Conservation (phyloP, 768 basidiomycete species). For the Suillus luteus region DNA sequence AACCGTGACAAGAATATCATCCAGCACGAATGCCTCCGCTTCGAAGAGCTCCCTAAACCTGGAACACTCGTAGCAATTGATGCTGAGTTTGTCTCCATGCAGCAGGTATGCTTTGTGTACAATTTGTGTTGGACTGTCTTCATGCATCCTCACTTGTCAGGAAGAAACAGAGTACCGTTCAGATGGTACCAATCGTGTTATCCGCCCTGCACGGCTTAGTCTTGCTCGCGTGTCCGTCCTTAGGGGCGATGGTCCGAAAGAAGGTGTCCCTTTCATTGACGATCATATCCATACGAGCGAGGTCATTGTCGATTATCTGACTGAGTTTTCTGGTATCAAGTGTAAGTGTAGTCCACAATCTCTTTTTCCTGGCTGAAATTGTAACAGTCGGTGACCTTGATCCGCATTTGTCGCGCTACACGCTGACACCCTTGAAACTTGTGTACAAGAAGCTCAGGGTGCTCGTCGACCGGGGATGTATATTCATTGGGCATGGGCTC, state of each 20-base stretch:
- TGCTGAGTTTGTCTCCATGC: constrained; percentile 97
- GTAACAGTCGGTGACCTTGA: constrained; percentile 87
- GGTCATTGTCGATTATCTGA: constrained; percentile 92
- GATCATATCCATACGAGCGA: constrained; percentile 98
- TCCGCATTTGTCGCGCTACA: constrained; percentile 77
- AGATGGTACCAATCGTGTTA: constrained; percentile 90
- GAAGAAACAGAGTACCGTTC: constrained; percentile 96
- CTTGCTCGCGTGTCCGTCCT: constrained; percentile 94
- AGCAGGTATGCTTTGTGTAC: constrained; percentile 58
- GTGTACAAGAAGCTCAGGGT: constrained; percentile 97
- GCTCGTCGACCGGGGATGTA: constrained; percentile 91
- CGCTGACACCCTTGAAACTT: constrained; percentile 93
- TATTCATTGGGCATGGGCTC: constrained; percentile 96
- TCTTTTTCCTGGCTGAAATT: constrained; percentile 13
- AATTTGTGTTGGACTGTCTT: background rate
- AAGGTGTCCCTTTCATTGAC: constrained; percentile 92
- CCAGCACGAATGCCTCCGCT: constrained; percentile 73
- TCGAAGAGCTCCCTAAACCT: constrained; percentile 78
- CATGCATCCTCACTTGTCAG: constrained; percentile 37
- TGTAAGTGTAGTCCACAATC: constrained; percentile 50
- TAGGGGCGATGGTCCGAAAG: constrained; percentile 77
- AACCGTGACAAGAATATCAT: constrained; percentile 73
- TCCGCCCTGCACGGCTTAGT: constrained; percentile 89
- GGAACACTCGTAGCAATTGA: constrained; percentile 94
- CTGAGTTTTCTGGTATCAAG: constrained; percentile 95